Evolutionary conservation across 2,329 filamentous ascomycete species (phyloP), one percentile per base, ranked within the genome.

Genomic region (Cladosporium sp.): DNA sequence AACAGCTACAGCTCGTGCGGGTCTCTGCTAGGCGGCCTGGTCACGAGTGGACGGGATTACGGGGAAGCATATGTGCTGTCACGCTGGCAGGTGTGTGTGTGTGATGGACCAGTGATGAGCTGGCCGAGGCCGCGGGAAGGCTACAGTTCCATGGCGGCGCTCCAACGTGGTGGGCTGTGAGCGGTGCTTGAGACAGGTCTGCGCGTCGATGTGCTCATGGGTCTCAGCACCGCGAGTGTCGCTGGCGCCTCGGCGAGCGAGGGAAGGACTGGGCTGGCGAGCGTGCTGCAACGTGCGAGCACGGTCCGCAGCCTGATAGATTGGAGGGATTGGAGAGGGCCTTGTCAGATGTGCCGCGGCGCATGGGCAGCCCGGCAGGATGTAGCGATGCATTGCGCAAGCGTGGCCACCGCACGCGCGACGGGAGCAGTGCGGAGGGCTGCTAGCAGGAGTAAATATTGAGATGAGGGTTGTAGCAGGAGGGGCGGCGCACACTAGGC

Each of bases 101-200:
- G 46, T 49, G 46, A 49, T 34, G 46, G 37, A 31, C 28, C 28
- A 10, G 40, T 42, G 40, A 28, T 43, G 46, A 19, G 46, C 46
- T 49, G 38, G 46, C 37, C 11, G 46, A 14, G 46, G 38, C 35
- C 37, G 18, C 16, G 43, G 38, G 9, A 18, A 13, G 4, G 38
- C 10, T 1, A n/a, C 10, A 35, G 34, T 38, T 14, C 16, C 9
- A 52, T 52, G 13, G 41, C 22, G 16, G 34, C 34, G 14, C 11
- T 46, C 35, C 53, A 49, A 43, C 53, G 53, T 48, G 28, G 44
- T 49, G 42, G 16, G 42, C 46, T 16, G 43, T 50, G 52, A 46
- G 18, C 44, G 33, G 44, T 38, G 48, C 40, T 14, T 38, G 33
- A 50, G 48, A 50, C 48, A 50, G 40, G 32, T n/a, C 40, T 50